Evolutionary conservation across 441 rosid species (phyloP).

Genomic region (Flueggea neowawraea): DNA sequence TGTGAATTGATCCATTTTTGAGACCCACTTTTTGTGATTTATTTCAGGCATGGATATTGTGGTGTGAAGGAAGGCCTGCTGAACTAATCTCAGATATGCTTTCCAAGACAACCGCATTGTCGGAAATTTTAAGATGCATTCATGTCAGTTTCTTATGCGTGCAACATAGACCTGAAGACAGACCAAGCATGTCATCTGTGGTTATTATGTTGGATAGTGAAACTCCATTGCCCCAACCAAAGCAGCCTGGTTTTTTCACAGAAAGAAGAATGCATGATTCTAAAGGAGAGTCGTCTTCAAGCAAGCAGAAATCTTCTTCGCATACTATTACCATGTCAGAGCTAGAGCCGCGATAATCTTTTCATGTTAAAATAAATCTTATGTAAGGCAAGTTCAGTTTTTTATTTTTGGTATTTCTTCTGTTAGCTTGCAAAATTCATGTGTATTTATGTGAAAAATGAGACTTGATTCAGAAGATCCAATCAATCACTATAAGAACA

Average conservation of each 20-base stretch:
- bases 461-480: too few species aligned
- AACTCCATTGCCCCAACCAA: constrained; percentile 2
- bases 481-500: too few species aligned
- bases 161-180: constrained; percentile 11
- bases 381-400: too few species aligned
- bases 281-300: constrained; percentile 43
- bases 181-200: constrained; percentile 12
- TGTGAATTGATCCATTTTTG: too few species aligned
- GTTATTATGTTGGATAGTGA: constrained; percentile 7
- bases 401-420: too few species aligned
- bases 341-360: constrained; percentile 44
- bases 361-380: too few species aligned
- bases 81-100: constrained; percentile 3
- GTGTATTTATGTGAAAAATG: too few species aligned
- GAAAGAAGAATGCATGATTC: neutral
- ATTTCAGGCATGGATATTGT: constrained; percentile 19
- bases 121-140: constrained; percentile 18
- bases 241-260: constrained; percentile 11
- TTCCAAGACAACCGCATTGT: neutral
- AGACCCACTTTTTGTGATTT: neutral
- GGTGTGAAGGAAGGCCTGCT: constrained; percentile 3
- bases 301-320: constrained; percentile 40
- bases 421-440: too few species aligned
- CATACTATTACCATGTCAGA: constrained; percentile 59
- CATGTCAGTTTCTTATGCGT: constrained; percentile 16